Conservation (phyloP, 805 yeast species). For the Saccharomycopsis malanga region DNA sequence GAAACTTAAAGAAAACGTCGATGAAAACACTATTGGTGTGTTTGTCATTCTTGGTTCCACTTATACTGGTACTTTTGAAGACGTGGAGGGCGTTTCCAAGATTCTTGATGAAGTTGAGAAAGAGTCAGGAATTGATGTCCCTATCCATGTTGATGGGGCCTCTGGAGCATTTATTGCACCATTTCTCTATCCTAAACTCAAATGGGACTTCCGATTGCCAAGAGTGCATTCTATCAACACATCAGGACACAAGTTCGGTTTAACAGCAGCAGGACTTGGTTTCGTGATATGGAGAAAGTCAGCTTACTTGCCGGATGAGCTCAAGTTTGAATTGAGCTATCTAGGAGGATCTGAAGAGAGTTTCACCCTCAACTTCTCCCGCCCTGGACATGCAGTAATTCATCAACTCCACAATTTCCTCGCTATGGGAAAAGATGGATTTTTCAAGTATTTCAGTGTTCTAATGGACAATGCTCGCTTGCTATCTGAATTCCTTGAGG, state of each 20-base stretch:
- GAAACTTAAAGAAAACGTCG: slow-evolving; percentile 56
- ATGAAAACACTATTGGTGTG: slow-evolving; percentile 89
- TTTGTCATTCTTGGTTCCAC: slow-evolving; percentile 88
- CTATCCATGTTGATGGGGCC: slow-evolving; percentile 93
- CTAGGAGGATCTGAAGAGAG: slow-evolving; percentile 87
- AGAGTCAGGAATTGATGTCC: slow-evolving; percentile 59
- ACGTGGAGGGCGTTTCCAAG: slow-evolving; percentile 53
- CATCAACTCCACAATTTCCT: slow-evolving; percentile 82
- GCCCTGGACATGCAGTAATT: slow-evolving; percentile 88
- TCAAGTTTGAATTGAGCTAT: slow-evolving; percentile 73
- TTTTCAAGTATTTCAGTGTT: slow-evolving; percentile 48
- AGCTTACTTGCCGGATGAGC: slow-evolving; percentile 55
- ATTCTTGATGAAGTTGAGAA: slow-evolving; percentile 63
- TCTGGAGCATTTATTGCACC: slow-evolving; percentile 90
- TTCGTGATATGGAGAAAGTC: slow-evolving; percentile 82
- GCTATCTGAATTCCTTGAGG: slow-evolving; percentile 52
- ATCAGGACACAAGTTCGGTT: slow-evolving; percentile 90
- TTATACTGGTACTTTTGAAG: slow-evolving; percentile 88
- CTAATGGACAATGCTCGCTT: slow-evolving; percentile 71
- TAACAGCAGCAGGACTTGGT: slow-evolving; percentile 86
- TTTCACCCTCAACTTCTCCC: slow-evolving; percentile 78
- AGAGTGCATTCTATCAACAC: slow-evolving; percentile 82
- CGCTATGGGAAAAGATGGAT: slow-evolving; percentile 68
- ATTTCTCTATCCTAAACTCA: slow-evolving; percentile 62
- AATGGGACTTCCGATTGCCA: slow-evolving; percentile 76